phyloP scores from a whole-genome alignment of 1,284 basidiomycete genomes.

The Moesziomyces antarcticus region DNA sequence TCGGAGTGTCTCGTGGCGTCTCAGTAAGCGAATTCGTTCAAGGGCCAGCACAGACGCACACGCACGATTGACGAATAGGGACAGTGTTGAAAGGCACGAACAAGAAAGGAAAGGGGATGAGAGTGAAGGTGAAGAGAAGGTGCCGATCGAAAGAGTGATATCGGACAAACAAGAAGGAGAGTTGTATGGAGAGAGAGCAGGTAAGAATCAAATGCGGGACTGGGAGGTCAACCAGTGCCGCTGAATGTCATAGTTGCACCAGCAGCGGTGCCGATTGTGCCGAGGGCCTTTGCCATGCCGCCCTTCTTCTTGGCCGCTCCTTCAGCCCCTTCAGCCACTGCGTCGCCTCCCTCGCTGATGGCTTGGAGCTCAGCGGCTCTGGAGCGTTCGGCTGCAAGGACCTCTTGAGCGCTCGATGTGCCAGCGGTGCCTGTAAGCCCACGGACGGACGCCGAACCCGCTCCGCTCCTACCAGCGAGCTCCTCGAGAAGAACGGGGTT shows the following conservation, averaged over 20 bases:
- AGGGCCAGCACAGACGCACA: no score
- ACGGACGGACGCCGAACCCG: no score
- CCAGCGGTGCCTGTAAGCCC: no score
- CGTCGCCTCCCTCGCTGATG: conserved; percentile 4
- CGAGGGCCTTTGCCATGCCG: background rate
- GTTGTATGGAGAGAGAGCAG: no score
- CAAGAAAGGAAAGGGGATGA: background rate
- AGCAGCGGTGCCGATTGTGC: conserved; percentile 3
- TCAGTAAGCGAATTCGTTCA: no score
- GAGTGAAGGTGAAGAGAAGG: no score
- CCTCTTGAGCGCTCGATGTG: background rate
- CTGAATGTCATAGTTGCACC: conserved; percentile 22
- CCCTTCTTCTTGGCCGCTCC: background rate
- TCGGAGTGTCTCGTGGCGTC: no score
- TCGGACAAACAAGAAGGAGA: no score
- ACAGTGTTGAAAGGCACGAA: background rate
- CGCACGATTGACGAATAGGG: background rate
- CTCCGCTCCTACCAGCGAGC: background rate
- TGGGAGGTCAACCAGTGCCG: conserved; percentile 10
- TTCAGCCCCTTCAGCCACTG: background rate
- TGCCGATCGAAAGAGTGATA: no score
- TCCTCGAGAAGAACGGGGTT: no score
- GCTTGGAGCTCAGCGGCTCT: conserved; percentile 1
- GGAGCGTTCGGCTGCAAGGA: background rate
- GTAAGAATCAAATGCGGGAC: background rate